Percentiles rank a stretch among this genome's conserved stretches.
phyloP scores from a whole-genome alignment of 345 rosid species.

The Gossypium australe region DNA sequence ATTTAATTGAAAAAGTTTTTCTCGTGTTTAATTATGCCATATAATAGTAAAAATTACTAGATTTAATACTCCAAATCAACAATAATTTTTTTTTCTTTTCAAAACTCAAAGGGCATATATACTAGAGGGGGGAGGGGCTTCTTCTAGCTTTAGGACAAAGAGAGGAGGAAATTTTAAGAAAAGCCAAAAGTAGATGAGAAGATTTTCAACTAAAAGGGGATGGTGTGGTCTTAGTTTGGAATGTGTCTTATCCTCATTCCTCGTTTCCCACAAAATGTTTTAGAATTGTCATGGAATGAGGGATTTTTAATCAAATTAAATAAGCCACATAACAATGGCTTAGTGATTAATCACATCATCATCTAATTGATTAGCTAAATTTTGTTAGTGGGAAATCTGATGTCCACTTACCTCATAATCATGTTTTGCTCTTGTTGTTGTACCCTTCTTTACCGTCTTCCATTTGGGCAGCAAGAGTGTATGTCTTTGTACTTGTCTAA shows the following conservation, averaged over 20 bases:
- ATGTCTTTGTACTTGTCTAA: background rate
- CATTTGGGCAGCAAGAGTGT: slow-evolving; percentile 8
- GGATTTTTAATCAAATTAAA: background rate
- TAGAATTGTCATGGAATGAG: background rate
- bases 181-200: slow-evolving; percentile 16
- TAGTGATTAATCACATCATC: slow-evolving; percentile 7
- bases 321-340: background rate
- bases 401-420: slow-evolving; percentile 10
- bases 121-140: slow-evolving; percentile 26
- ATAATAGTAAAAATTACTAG: no score
- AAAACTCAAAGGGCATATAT: slow-evolving; percentile 14
- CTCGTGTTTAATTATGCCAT: no score
- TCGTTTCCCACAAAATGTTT: background rate
- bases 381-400: slow-evolving; percentile 7
- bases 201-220: slow-evolving; percentile 9
- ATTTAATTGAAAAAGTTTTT: no score
- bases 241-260: background rate
- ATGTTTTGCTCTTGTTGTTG: background rate
- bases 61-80: slow-evolving; percentile 28
- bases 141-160: slow-evolving; percentile 26
- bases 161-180: slow-evolving; percentile 14
- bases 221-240: slow-evolving; percentile 17
- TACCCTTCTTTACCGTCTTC: background rate
- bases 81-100: slow-evolving; percentile 23
- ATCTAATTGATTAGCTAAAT: slow-evolving; percentile 3